phyloP scores from a whole-genome alignment of 139 green algal genomes.

The Chlorella sp. region DNA sequence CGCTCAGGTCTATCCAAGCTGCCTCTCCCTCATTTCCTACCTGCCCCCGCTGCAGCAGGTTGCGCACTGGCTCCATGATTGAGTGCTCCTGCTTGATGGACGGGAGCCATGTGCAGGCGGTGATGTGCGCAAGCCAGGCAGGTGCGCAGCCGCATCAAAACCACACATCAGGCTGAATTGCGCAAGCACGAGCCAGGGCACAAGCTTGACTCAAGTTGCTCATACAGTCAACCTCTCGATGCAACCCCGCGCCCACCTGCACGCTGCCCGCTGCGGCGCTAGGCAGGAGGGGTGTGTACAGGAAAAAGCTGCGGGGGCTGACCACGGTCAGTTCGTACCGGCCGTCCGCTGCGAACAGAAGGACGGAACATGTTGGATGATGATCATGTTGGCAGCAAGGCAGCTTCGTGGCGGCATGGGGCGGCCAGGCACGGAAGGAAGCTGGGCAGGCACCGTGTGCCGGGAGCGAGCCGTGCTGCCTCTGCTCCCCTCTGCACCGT shows the following conservation, averaged over 20 bases:
- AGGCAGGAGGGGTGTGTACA: conserved; percentile 96
- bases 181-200: no score
- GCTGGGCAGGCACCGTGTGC: no score
- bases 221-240: not conserved
- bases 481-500: not conserved
- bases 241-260: conserved; percentile 18
- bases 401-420: no score
- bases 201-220: not conserved
- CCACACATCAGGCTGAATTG: no score
- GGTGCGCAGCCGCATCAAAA: no score
- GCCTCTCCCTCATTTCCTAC: not conserved
- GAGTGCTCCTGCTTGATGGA: conserved; percentile 68
- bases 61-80: conserved; percentile 88
- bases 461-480: no score
- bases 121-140: no score
- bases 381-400: no score
- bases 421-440: no score
- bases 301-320: conserved; percentile 94
- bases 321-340: conserved; percentile 55
- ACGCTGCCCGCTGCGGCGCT: conserved; percentile 81
- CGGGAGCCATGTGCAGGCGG: not conserved
- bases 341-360: conserved; percentile 32
- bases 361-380: no score
- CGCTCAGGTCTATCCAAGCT: not conserved
- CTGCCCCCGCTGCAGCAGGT: conserved; percentile 29